Percentiles rank a stretch among this genome's conserved stretches.
phyloP scores from a whole-genome alignment of 805 yeast species.

The Saccharomyces mikatae region DNA sequence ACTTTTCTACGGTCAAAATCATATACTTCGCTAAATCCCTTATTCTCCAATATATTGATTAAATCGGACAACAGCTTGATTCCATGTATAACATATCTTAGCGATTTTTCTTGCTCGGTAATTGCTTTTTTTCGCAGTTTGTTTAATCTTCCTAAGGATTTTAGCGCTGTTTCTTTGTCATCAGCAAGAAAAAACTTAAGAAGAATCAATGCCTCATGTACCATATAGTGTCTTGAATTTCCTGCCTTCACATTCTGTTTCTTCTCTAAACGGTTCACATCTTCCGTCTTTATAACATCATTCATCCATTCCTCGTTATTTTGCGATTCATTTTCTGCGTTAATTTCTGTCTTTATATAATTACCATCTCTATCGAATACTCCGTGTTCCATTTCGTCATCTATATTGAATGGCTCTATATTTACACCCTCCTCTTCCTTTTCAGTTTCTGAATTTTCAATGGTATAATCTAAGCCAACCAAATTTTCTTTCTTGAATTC shows the following conservation, averaged over 20 bases:
- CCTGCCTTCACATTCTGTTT: conserved; percentile 6
- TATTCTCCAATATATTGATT: conserved; percentile 35
- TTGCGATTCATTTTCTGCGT: conserved; percentile 20
- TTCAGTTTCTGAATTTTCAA: conserved; percentile 4
- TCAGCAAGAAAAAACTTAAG: conserved; percentile 27
- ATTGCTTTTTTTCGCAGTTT: conserved; percentile 17
- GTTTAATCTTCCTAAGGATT: conserved; percentile 36
- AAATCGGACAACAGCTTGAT: conserved; percentile 37
- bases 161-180: conserved; percentile 43
- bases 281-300: conserved; percentile 11
- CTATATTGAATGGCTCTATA: conserved; percentile 46
- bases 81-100: conserved; percentile 17
- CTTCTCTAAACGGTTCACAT: conserved; percentile 10
- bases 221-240: conserved; percentile 14
- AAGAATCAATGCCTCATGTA: conserved; percentile 30
- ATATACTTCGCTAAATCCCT: conserved; percentile 36
- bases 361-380: conserved; percentile 45
- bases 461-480: not conserved
- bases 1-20: conserved; percentile 40
- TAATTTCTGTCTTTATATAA: conserved; percentile 32
- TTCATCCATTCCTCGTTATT: conserved; percentile 18
- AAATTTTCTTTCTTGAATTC: not conserved
- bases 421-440: conserved; percentile 23
- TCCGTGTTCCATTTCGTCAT: conserved; percentile 44
- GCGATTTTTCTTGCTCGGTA: conserved; percentile 1